Evolutionary conservation across 2,329 filamentous ascomycete genomes (phyloP).

Genomic region (Nothophoma quercina): DNA sequence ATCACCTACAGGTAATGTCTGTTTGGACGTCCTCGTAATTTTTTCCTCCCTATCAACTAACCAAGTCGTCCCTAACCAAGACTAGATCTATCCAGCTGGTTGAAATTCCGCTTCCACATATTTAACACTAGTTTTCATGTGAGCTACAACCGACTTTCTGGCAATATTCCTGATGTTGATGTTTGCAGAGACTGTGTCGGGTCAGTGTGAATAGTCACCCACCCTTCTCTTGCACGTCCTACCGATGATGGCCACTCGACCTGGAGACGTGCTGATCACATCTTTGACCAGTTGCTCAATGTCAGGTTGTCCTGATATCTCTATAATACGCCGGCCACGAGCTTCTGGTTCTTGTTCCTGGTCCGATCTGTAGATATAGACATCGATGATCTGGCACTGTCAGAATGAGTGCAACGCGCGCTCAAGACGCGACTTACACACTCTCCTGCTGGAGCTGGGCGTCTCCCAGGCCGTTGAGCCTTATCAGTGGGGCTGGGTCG

Average conservation of each 20-base stretch:
- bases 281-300: neutral
- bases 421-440: too few relatives aligned
- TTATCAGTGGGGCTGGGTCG: too few relatives aligned
- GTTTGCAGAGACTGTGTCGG: constrained; percentile 21
- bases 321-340: neutral
- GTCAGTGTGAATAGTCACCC: too few relatives aligned
- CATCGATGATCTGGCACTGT: neutral
- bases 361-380: neutral
- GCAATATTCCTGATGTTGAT: constrained; percentile 13
- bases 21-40: neutral
- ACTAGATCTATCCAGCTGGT: constrained; percentile 7
- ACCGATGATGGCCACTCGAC: constrained; percentile 25
- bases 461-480: neutral
- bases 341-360: neutral
- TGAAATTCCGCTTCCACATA: constrained; percentile 24
- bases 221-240: constrained; percentile 11
- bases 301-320: neutral
- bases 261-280: constrained; percentile 8
- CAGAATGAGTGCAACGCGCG: too few relatives aligned
- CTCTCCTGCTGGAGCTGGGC: neutral
- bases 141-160: constrained; percentile 6
- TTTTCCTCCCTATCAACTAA: too few relatives aligned
- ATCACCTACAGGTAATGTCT: too few relatives aligned
- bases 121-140: constrained; percentile 17
- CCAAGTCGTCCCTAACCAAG: too few relatives aligned